Conservation (phyloP, 164 flowering plant species). For the Sextonia rubra region DNA sequence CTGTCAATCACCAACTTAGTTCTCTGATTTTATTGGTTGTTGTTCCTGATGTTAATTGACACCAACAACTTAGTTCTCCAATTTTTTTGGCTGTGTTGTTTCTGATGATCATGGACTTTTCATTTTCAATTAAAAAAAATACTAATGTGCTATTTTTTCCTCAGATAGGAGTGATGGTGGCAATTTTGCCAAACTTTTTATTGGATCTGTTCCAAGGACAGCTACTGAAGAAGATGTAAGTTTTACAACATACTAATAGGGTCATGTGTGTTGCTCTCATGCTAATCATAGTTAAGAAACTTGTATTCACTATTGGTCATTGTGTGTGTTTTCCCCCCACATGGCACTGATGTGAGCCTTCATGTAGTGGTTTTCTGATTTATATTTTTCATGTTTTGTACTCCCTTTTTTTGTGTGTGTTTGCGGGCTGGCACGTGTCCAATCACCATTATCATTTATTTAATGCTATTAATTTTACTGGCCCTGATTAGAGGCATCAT, state of each 20-base stretch:
- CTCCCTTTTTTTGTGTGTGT: too few relatives aligned
- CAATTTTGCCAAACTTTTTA: constrained; percentile 79
- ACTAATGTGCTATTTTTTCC: not conserved
- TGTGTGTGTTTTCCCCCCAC: not conserved
- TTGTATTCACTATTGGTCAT: not conserved
- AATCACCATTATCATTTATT: too few relatives aligned
- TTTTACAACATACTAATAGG: not conserved
- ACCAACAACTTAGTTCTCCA: too few relatives aligned
- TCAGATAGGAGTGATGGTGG: constrained; percentile 55
- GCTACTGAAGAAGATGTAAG: constrained; percentile 89
- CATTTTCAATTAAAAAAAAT: not conserved
- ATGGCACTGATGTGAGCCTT: not conserved
- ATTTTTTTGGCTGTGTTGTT: too few relatives aligned
- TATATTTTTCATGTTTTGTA: too few relatives aligned
- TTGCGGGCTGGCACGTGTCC: too few relatives aligned
- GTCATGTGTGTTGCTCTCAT: not conserved
- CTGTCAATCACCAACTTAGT: too few relatives aligned
- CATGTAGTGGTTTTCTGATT: too few relatives aligned
- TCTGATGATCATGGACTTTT: not conserved
- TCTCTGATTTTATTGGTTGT: too few relatives aligned
- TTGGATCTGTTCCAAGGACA: constrained; percentile 94
- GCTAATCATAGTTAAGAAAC: not conserved
- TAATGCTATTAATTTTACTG: too few relatives aligned
- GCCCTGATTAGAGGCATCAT: too few relatives aligned
- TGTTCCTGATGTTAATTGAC: too few relatives aligned